Evolutionary conservation across 2,329 filamentous ascomycete species (phyloP).

Genomic region (Albifimbria verrucaria): DNA sequence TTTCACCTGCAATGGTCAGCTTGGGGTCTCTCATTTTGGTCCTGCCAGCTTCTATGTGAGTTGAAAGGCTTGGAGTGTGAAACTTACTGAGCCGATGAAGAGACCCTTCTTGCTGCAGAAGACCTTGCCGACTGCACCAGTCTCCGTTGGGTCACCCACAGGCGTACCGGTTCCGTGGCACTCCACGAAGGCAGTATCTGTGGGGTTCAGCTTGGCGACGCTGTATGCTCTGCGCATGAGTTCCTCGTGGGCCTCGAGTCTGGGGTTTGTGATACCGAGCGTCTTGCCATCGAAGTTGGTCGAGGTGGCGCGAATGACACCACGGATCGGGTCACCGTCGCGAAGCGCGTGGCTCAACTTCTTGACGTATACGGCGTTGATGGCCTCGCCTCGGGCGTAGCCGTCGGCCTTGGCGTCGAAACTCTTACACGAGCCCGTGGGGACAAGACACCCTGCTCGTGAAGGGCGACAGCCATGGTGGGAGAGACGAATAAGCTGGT

Average conservation of each 20-base stretch:
- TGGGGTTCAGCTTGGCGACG: conserved; percentile 20
- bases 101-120: conserved; percentile 20
- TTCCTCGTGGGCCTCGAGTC: conserved; percentile 23
- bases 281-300: conserved; percentile 41
- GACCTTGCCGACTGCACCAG: conserved; percentile 24
- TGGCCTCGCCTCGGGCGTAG: conserved; percentile 48
- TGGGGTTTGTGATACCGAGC: conserved; percentile 37
- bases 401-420: conserved; percentile 46
- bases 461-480: conserved; percentile 20
- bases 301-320: conserved; percentile 33
- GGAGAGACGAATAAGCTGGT: conserved; percentile 27
- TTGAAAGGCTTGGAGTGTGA: too few species aligned
- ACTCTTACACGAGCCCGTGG: conserved; percentile 25
- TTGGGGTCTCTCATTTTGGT: conserved; percentile 17
- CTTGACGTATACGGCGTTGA: conserved; percentile 43
- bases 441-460: conserved; percentile 33
- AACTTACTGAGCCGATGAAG: conserved; percentile 24
- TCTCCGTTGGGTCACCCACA: conserved; percentile 34
- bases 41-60: too few species aligned
- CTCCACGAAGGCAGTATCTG: conserved; percentile 30
- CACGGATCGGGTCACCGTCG: conserved; percentile 41
- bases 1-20: conserved; percentile 29
- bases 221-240: conserved; percentile 28
- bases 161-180: conserved; percentile 37
- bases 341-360: conserved; percentile 40